Conservation (phyloP, 345 rosid genomes). For the Arabidopsis thaliana region DNA sequence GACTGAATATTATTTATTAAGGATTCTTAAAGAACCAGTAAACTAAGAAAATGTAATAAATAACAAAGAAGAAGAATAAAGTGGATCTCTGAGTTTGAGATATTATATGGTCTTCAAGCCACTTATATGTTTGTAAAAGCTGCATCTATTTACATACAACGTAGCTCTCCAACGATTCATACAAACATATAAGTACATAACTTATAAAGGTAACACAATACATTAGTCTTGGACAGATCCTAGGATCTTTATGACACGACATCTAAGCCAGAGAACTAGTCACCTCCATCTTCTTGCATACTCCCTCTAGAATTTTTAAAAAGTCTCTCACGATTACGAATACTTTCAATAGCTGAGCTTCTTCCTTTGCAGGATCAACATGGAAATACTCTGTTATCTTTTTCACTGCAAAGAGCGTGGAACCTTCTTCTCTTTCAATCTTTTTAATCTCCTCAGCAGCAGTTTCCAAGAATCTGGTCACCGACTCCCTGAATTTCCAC, state of each 20-base stretch:
- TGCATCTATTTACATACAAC: background rate
- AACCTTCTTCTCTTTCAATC: slow-evolving; percentile 54
- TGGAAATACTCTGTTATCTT: slow-evolving; percentile 82
- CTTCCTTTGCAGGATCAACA: slow-evolving; percentile 64
- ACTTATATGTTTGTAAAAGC: background rate
- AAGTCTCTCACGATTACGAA: slow-evolving; percentile 80
- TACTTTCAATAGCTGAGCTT: slow-evolving; percentile 75
- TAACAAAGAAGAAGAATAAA: no score
- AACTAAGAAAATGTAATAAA: no score
- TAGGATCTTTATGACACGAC: slow-evolving; percentile 5
- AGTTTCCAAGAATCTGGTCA: slow-evolving; percentile 63
- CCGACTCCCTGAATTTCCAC: slow-evolving; percentile 57
- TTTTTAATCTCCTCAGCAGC: slow-evolving; percentile 58
- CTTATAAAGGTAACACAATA: slow-evolving; percentile 6
- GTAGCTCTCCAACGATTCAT: slow-evolving; percentile 13
- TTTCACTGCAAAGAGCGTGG: slow-evolving; percentile 53
- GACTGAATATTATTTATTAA: no score
- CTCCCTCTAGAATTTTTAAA: slow-evolving; percentile 67
- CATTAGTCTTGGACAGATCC: slow-evolving; percentile 17
- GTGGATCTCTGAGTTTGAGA: background rate
- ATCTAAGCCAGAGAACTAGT: slow-evolving; percentile 41
- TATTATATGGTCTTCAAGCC: background rate
- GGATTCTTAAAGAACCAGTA: no score
- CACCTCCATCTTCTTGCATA: slow-evolving; percentile 78
- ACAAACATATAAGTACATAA: slow-evolving; percentile 37